A percentile compares a stretch with the other conserved stretches of the same genome.
Evolutionary conservation across 306 rosid genomes (phyloP).

Genomic region (Cajanus cajan): DNA sequence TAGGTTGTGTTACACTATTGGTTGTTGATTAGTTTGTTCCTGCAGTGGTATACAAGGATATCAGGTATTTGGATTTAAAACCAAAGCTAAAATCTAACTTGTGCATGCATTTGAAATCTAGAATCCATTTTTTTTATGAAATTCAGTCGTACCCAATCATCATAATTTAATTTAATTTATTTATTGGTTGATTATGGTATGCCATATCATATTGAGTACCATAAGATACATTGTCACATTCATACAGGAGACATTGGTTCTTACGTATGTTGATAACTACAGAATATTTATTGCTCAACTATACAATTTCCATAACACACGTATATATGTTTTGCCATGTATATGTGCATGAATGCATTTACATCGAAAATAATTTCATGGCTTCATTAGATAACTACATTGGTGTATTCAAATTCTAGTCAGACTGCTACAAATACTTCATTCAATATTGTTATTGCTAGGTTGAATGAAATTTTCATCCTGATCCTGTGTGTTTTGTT

Average conservation of each 20-base stretch:
- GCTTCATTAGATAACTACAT: neutral
- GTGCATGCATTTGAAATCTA: constrained; percentile 4
- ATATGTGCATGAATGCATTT: neutral
- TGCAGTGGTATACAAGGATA: neutral
- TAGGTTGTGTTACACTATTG: constrained; percentile 11
- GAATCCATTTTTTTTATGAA: neutral
- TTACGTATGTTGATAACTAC: neutral
- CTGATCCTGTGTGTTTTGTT: neutral
- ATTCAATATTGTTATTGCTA: constrained; percentile 9
- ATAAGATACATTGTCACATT: neutral
- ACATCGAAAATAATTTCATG: neutral
- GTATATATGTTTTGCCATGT: neutral
- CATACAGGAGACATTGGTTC: neutral
- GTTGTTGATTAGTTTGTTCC: constrained; percentile 3
- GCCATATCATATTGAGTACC: neutral
- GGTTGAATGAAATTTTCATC: constrained; percentile 20
- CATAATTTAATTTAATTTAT: neutral
- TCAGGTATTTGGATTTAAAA: neutral
- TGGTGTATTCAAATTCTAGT: constrained; percentile 20
- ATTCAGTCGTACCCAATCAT: neutral
- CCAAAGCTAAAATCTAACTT: neutral
- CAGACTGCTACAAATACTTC: neutral
- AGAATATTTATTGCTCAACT: neutral
- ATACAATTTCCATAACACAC: neutral
- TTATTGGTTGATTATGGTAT: neutral